Conservation (phyloP, 139 green algal species). For the Ettlia oleoabundans region DNA sequence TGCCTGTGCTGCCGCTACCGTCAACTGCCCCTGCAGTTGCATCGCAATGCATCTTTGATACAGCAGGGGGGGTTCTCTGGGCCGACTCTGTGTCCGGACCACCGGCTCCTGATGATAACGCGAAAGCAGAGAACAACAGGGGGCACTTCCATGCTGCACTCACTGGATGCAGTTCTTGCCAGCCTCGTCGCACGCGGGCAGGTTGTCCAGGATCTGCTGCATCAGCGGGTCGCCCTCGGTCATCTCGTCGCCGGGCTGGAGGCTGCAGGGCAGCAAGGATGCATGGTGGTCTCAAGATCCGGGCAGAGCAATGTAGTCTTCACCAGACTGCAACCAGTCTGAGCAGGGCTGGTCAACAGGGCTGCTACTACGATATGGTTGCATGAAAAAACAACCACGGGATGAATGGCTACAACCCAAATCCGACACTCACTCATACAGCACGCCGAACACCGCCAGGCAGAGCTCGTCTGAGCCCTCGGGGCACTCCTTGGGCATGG, state of each 20-base stretch:
- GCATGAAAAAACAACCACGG: neutral
- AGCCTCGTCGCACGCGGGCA: slow-evolving; percentile 4
- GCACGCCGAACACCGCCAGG: slow-evolving; percentile 18
- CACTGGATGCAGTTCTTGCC: slow-evolving; percentile 14
- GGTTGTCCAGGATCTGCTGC: slow-evolving; percentile 7
- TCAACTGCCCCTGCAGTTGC: too few relatives aligned
- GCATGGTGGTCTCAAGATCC: too few relatives aligned
- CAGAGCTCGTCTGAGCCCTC: slow-evolving; percentile 13
- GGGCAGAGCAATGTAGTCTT: too few relatives aligned
- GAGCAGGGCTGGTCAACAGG: too few relatives aligned
- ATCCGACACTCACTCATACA: slow-evolving; percentile 1
- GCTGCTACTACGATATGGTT: neutral
- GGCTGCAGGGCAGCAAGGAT: neutral
- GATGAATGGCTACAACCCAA: neutral
- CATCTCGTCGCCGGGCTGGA: neutral
- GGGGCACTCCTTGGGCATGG: slow-evolving; percentile 34
- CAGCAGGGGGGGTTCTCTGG: too few relatives aligned
- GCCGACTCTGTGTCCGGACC: too few relatives aligned
- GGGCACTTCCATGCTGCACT: neutral
- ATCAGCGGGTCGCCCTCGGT: neutral
- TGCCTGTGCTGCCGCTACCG: neutral
- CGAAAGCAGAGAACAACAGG: neutral
- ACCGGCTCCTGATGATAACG: too few relatives aligned
- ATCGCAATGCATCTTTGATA: too few relatives aligned
- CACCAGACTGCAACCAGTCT: too few relatives aligned